These are phyloP conservation scores for Paxillus rubicundulus DNA, from an alignment of 768 basidiomycete species.

Conservation along the genomic window DNA sequence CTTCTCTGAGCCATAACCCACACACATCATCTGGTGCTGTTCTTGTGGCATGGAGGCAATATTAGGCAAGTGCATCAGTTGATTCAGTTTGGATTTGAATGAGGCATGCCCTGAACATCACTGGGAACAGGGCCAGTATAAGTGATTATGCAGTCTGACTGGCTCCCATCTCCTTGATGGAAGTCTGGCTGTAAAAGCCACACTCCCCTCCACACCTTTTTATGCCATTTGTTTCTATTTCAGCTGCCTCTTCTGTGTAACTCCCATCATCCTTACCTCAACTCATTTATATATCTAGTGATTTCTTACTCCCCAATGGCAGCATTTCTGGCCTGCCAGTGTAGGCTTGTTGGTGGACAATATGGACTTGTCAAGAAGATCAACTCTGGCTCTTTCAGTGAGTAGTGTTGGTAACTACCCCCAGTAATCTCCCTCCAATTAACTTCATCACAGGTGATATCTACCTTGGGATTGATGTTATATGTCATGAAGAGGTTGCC, in stretches of 20 bases:
- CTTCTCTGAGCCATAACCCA: too few species aligned
- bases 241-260: slow-evolving; percentile 15
- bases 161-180: slow-evolving; percentile 8
- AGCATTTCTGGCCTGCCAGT: slow-evolving; percentile 77
- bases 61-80: too few species aligned
- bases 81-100: too few species aligned
- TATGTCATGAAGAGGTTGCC: slow-evolving; percentile 99
- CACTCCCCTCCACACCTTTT: slow-evolving; percentile 32
- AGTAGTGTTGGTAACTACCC: slow-evolving; percentile 33
- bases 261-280: slow-evolving; percentile 13
- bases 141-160: not conserved
- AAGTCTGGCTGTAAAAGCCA: slow-evolving; percentile 29
- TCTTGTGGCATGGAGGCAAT: too few species aligned
- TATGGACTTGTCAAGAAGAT: slow-evolving; percentile 99
- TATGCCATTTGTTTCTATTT: slow-evolving; percentile 23
- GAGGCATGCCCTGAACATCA: too few species aligned
- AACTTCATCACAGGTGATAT: slow-evolving; percentile 94
- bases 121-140: too few species aligned
- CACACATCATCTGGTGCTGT: too few species aligned
- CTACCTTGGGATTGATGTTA: slow-evolving; percentile 99
- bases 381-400: slow-evolving; percentile 96
- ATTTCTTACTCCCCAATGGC: slow-evolving; percentile 50
- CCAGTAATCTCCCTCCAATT: too few species aligned
- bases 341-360: slow-evolving; percentile 92
- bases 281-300: slow-evolving; percentile 9